These are phyloP conservation scores for Afroboletus lepidellus DNA, from an alignment of 1,284 basidiomycete species.

Conservation along the genomic window DNA sequence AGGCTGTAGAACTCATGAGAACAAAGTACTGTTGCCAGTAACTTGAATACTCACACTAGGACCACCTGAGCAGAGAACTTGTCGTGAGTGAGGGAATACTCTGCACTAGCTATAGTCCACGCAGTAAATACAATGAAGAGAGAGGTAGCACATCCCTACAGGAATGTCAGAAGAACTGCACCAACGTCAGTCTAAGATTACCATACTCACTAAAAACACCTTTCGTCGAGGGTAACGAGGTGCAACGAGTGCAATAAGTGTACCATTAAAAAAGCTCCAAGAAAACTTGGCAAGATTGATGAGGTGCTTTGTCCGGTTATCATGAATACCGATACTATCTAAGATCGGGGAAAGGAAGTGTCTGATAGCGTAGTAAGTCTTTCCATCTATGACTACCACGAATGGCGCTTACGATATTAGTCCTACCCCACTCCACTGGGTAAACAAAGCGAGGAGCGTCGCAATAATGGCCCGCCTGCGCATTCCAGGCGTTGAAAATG, in stretches of 20 bases:
- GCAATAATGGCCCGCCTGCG: conserved; percentile 12
- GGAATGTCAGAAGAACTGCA: not conserved
- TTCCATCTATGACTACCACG: no score
- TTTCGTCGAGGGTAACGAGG: conserved; percentile 18
- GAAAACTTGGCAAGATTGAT: conserved; percentile 9
- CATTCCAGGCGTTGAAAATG: conserved; percentile 7
- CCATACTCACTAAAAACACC: conserved; percentile 12
- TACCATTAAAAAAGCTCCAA: conserved; percentile 11
- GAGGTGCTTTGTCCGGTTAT: not conserved
- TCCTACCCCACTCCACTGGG: conserved; percentile 38
- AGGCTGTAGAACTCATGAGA: conserved; percentile 8
- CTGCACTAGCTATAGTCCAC: conserved; percentile 16
- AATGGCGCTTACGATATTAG: conserved; percentile 1
- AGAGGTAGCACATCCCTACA: conserved; percentile 11
- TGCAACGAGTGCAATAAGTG: conserved; percentile 4
- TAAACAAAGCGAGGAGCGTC: conserved; percentile 42
- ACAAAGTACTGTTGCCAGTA: not conserved
- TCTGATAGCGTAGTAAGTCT: conserved; percentile 1
- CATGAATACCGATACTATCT: conserved; percentile 12
- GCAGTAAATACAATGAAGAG: conserved; percentile 14
- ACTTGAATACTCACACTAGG: conserved; percentile 5
- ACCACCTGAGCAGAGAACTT: conserved; percentile 1
- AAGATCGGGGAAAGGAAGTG: conserved; percentile 15
- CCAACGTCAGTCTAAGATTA: not conserved
- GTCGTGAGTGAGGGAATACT: conserved; percentile 8